phyloP scores from a whole-genome alignment of 805 yeast species.

The Candida arabinofermentans region DNA sequence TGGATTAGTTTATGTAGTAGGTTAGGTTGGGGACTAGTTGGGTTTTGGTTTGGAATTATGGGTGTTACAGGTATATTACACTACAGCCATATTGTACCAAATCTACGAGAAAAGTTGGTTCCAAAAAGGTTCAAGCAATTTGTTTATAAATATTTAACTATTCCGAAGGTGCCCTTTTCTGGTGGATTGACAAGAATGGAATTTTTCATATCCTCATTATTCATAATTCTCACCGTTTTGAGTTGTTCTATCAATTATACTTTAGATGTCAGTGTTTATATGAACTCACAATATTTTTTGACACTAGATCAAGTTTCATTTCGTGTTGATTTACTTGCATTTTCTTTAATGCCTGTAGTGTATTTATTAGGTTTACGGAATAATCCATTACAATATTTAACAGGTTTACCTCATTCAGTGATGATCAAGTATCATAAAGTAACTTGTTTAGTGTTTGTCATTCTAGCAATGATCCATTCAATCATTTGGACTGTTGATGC shows the following conservation, averaged over 20 bases:
- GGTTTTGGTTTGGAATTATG: slow-evolving; percentile 37
- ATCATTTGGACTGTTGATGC: slow-evolving; percentile 51
- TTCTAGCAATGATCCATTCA: slow-evolving; percentile 54
- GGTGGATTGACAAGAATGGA: slow-evolving; percentile 20
- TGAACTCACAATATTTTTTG: slow-evolving; percentile 27
- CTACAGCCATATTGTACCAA: slow-evolving; percentile 4
- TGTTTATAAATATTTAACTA: slow-evolving; percentile 1
- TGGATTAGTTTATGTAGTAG: slow-evolving; percentile 36
- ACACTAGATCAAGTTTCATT: slow-evolving; percentile 42
- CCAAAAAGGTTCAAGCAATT: slow-evolving; percentile 1
- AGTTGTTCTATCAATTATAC: slow-evolving; percentile 33
- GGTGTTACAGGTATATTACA: slow-evolving; percentile 30
- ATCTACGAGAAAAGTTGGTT: slow-evolving; percentile 1
- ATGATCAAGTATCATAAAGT: slow-evolving; percentile 66
- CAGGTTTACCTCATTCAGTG: slow-evolving; percentile 61
- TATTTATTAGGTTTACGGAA: slow-evolving; percentile 70
- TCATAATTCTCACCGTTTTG: slow-evolving; percentile 29
- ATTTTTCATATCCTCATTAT: slow-evolving; percentile 28
- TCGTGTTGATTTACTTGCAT: slow-evolving; percentile 47
- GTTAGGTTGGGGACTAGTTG: slow-evolving; percentile 44
- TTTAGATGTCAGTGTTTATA: slow-evolving; percentile 37
- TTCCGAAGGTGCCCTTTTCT: slow-evolving; percentile 7
- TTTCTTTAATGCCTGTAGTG: slow-evolving; percentile 53
- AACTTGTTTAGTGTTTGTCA: slow-evolving; percentile 49
- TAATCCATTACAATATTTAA: slow-evolving; percentile 55